Evolutionary conservation across 2,329 filamentous ascomycete species (phyloP).

Genomic region (Trichoderma gracile): DNA sequence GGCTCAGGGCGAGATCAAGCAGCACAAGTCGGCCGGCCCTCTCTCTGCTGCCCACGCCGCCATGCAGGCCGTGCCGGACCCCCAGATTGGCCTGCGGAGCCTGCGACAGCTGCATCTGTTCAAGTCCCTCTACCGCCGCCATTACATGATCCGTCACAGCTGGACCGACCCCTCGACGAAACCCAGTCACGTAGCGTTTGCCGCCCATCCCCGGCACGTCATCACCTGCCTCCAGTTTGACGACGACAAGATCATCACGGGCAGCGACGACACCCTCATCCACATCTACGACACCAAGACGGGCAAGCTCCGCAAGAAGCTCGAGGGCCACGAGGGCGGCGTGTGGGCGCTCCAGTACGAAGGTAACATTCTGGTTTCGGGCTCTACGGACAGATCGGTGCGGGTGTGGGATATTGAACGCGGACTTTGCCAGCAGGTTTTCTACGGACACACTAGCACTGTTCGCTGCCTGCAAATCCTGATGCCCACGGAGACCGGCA

Average conservation of each 20-base stretch:
- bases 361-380: conserved; percentile 91
- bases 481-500: conserved; percentile 78
- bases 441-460: conserved; percentile 96
- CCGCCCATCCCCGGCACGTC: conserved; percentile 93
- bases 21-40: conserved; percentile 73
- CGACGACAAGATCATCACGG: conserved; percentile 95
- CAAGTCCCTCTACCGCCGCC: conserved; percentile 93
- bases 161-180: conserved; percentile 88
- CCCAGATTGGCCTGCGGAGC: conserved; percentile 73
- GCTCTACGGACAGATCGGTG: conserved; percentile 95
- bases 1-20: conserved; percentile 43
- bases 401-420: conserved; percentile 98
- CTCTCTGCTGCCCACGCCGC: conserved; percentile 84
- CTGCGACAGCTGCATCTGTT: conserved; percentile 86
- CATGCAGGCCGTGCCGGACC: conserved; percentile 77
- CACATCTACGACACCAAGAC: conserved; percentile 98
- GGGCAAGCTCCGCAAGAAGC: conserved; percentile 75
- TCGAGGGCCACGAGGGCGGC: conserved; percentile 93
- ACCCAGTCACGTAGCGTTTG: conserved; percentile 89
- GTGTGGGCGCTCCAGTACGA: conserved; percentile 98
- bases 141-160: conserved; percentile 84
- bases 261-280: conserved; percentile 95
- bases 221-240: conserved; percentile 98
- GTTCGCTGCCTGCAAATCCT: conserved; percentile 94
- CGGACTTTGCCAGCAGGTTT: conserved; percentile 89